Conservation (phyloP, 345 rosid genomes). For the Populus pruinosa region DNA sequence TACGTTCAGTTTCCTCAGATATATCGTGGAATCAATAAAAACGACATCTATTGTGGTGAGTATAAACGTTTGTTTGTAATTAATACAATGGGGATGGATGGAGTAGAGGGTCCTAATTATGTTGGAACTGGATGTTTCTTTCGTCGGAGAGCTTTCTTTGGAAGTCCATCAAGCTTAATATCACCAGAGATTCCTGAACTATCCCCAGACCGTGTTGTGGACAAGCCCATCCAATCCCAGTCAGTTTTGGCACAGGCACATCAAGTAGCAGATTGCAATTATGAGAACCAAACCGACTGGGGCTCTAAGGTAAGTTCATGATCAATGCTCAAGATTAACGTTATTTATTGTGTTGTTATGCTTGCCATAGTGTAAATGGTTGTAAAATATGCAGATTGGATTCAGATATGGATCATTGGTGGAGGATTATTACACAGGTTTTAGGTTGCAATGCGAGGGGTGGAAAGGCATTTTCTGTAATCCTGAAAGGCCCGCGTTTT, state of each 20-base stretch:
- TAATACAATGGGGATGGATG: slow-evolving; percentile 54
- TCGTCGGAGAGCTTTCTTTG: slow-evolving; percentile 50
- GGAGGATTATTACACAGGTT: slow-evolving; percentile 69
- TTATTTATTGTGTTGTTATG: too few species aligned
- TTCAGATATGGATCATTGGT: slow-evolving; percentile 68
- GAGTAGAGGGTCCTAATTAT: slow-evolving; percentile 33
- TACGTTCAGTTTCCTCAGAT: slow-evolving; percentile 75
- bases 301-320: slow-evolving; percentile 46
- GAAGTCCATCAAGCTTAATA: slow-evolving; percentile 30
- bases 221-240: slow-evolving; percentile 29
- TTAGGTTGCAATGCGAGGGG: slow-evolving; percentile 53
- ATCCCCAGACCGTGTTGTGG: slow-evolving; percentile 17
- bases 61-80: slow-evolving; percentile 36
- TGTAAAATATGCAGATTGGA: slow-evolving; percentile 44
- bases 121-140: slow-evolving; percentile 71
- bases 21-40: slow-evolving; percentile 40
- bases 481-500: slow-evolving; percentile 59
- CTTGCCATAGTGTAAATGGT: not conserved
- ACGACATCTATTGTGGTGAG: slow-evolving; percentile 54
- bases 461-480: slow-evolving; percentile 51
- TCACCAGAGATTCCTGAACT: slow-evolving; percentile 37
- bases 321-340: too few species aligned
- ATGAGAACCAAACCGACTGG: slow-evolving; percentile 58
- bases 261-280: slow-evolving; percentile 47
- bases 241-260: slow-evolving; percentile 42